These are phyloP conservation scores for Lodderomyces orthopsilosis DNA, from an alignment of 1,139 yeast genomes.

Conservation along the genomic window DNA sequence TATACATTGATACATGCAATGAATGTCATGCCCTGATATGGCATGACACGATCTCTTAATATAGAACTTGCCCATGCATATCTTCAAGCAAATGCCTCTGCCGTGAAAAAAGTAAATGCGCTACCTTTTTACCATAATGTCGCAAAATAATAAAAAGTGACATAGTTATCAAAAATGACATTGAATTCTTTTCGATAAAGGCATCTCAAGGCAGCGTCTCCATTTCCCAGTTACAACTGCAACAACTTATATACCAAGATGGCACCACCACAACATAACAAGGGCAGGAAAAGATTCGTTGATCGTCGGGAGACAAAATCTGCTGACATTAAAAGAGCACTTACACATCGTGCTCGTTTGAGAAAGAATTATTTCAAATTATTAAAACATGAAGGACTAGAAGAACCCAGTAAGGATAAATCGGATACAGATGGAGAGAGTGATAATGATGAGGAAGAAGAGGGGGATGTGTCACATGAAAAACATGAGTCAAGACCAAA, in stretches of 20 bases:
- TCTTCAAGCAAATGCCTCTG: too few relatives aligned
- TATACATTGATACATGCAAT: too few relatives aligned
- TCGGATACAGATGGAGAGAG: slow-evolving; percentile 4
- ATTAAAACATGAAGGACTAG: slow-evolving; percentile 64
- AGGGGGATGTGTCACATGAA: slow-evolving; percentile 12
- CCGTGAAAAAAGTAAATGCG: not conserved
- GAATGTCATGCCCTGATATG: too few relatives aligned
- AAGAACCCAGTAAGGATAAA: slow-evolving; percentile 5
- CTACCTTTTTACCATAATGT: not conserved
- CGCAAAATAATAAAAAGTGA: not conserved
- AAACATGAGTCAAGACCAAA: slow-evolving; percentile 11
- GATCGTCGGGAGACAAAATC: slow-evolving; percentile 43
- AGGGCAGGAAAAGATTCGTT: slow-evolving; percentile 25
- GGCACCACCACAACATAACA: slow-evolving; percentile 1
- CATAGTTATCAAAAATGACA: not conserved
- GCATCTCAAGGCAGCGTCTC: not conserved
- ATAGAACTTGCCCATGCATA: too few relatives aligned
- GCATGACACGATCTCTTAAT: too few relatives aligned
- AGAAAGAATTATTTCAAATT: slow-evolving; percentile 80
- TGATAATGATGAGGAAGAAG: not conserved
- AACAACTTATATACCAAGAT: not conserved
- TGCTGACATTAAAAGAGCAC: slow-evolving; percentile 68
- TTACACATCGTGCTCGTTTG: slow-evolving; percentile 79
- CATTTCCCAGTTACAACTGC: too few relatives aligned
- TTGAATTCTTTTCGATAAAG: not conserved